Evolutionary conservation across 495 filamentous ascomycete genomes (phyloP).

Genomic region (Clohesyomyces aquaticus): DNA sequence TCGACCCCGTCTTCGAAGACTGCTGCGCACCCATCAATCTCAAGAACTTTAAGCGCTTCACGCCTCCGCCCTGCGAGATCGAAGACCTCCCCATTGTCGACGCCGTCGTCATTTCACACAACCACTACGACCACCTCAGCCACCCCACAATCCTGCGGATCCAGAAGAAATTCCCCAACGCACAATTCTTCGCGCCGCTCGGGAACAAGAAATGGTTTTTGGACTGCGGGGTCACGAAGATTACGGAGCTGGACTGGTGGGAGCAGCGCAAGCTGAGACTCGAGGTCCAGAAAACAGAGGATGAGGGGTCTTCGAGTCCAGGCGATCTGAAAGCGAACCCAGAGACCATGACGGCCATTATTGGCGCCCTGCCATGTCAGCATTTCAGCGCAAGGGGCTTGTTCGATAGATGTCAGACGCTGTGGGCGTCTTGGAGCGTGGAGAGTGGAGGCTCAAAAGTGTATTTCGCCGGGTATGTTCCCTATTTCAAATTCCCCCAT

Average conservation of each 20-base stretch:
- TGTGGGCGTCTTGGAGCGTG: conserved; percentile 89
- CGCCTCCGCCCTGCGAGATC: conserved; percentile 75
- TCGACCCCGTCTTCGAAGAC: conserved; percentile 92
- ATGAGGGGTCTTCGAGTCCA: no score
- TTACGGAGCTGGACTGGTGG: conserved; percentile 97
- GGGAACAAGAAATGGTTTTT: conserved; percentile 90
- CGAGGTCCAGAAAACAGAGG: no score
- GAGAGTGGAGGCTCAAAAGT: conserved; percentile 73
- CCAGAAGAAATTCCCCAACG: conserved; percentile 70
- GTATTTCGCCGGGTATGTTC: conserved; percentile 66
- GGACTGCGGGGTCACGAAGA: conserved; percentile 63
- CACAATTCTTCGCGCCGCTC: conserved; percentile 85
- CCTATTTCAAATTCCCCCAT: neutral
- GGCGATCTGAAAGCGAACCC: neutral
- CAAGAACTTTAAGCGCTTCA: conserved; percentile 79
- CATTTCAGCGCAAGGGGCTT: conserved; percentile 72
- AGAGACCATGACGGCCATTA: conserved; percentile 66
- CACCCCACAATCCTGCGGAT: conserved; percentile 74
- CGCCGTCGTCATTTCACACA: conserved; percentile 88
- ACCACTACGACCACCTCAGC: conserved; percentile 92
- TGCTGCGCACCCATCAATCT: conserved; percentile 78
- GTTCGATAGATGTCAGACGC: conserved; percentile 71
- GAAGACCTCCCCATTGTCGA: conserved; percentile 83
- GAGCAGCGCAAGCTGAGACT: conserved; percentile 75
- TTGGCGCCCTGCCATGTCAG: conserved; percentile 85